These are phyloP conservation scores for Neonectria sp. DNA, from an alignment of 2,329 filamentous ascomycete genomes.

Conservation along the genomic window DNA sequence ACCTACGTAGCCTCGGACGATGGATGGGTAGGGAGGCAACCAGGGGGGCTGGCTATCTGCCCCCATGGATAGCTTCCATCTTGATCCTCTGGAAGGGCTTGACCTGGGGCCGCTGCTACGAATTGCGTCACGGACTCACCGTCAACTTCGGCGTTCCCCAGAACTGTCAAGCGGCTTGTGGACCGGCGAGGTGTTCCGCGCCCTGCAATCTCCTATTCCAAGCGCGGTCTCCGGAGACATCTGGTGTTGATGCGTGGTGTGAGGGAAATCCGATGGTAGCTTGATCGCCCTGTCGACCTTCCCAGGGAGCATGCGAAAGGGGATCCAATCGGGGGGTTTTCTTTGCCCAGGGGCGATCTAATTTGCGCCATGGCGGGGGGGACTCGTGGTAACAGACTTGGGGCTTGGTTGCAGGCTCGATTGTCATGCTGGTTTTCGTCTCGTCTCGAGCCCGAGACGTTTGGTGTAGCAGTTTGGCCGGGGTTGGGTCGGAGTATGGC, in stretches of 20 bases:
- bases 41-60: conserved; percentile 10
- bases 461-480: conserved; percentile 28
- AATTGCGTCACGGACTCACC: conserved; percentile 7
- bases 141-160: conserved; percentile 19
- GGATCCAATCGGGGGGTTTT: conserved; percentile 15
- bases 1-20: conserved; percentile 10
- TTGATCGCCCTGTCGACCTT: neutral
- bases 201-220: conserved; percentile 25
- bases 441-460: conserved; percentile 25
- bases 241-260: conserved; percentile 12
- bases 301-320: neutral
- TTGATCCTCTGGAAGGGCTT: conserved; percentile 4
- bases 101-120: neutral
- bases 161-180: conserved; percentile 15
- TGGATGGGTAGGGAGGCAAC: neutral
- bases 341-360: neutral
- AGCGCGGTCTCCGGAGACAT: conserved; percentile 2
- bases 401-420: conserved; percentile 7
- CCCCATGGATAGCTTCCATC: conserved; percentile 18
- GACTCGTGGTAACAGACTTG: conserved; percentile 2
- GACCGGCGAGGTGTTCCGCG: conserved; percentile 16
- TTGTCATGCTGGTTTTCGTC: conserved; percentile 27
- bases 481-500: conserved; percentile 10
- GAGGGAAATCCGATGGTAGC: conserved; percentile 2
- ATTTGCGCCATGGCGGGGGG: conserved; percentile 3